These are phyloP conservation scores for Hypericum androsaemum DNA, from an alignment of 345 rosid species.

Conservation along the genomic window DNA sequence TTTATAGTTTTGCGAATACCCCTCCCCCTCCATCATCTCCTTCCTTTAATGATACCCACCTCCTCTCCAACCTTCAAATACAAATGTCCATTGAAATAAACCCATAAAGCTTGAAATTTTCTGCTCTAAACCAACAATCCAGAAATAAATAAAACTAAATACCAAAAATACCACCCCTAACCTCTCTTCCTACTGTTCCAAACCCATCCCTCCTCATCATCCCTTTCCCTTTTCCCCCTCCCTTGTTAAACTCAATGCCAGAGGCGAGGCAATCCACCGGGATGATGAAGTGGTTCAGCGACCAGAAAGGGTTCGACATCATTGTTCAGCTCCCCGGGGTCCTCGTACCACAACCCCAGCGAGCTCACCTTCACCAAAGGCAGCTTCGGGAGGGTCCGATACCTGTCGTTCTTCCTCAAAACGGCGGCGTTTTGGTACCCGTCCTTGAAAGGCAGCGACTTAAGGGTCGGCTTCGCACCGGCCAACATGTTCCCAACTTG, in stretches of 20 bases:
- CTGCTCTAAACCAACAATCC: no score
- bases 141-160: no score
- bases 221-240: conserved; percentile 38
- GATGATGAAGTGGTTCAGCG: no score
- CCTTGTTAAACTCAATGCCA: no score
- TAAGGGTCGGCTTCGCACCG: conserved; percentile 11
- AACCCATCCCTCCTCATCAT: conserved; percentile 17
- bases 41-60: conserved; percentile 54
- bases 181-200: no score
- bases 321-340: conserved; percentile 57
- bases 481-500: conserved; percentile 2
- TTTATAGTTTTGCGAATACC: conserved; percentile 60
- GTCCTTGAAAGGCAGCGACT: conserved; percentile 27
- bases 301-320: no score
- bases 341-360: conserved; percentile 62
- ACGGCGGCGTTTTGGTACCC: conserved; percentile 8
- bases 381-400: conserved; percentile 50
- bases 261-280: no score
- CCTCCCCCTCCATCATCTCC: conserved; percentile 67
- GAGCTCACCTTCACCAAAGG: conserved; percentile 62
- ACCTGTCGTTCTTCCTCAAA: conserved; percentile 30
- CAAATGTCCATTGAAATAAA: no score
- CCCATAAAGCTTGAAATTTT: no score
- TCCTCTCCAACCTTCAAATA: conserved; percentile 28
- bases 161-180: no score